Conservation (phyloP, 352 stramenopile species). For the Phytophthora multivora region DNA sequence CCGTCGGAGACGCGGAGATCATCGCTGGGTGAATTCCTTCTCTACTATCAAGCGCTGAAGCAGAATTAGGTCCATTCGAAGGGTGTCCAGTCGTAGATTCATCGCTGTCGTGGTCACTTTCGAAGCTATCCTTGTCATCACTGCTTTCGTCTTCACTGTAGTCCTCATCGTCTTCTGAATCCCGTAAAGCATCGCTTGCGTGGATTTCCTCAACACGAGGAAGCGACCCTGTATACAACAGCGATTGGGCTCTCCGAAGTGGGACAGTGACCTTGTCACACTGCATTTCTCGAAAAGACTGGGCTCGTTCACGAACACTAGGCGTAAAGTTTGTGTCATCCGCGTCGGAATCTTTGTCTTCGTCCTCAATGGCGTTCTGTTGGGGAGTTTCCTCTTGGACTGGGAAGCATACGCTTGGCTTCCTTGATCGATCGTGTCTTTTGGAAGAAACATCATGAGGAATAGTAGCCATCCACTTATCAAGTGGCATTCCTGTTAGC, state of each 20-base stretch:
- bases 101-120: slow-evolving; percentile 17
- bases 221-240: slow-evolving; percentile 34
- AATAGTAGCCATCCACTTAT: slow-evolving; percentile 18
- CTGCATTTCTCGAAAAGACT: slow-evolving; percentile 26
- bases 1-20: neutral
- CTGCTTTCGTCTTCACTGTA: slow-evolving; percentile 12
- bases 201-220: slow-evolving; percentile 41
- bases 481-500: slow-evolving; percentile 4
- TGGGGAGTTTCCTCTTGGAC: slow-evolving; percentile 14
- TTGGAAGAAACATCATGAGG: slow-evolving; percentile 21
- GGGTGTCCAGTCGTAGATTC: neutral
- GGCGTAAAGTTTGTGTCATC: neutral
- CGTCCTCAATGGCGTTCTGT: slow-evolving; percentile 15
- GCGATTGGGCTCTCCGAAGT: slow-evolving; percentile 27
- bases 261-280: slow-evolving; percentile 18
- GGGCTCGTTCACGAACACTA: slow-evolving; percentile 17
- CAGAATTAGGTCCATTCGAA: neutral
- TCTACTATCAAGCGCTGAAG: neutral
- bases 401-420: slow-evolving; percentile 5
- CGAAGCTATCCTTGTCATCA: slow-evolving; percentile 6
- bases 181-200: neutral
- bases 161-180: slow-evolving; percentile 12
- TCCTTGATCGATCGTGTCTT: slow-evolving; percentile 14
- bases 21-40: neutral
- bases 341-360: neutral